These are phyloP conservation scores for Umbilicaria muhlenbergii DNA, from an alignment of 495 filamentous ascomycete genomes.

Conservation along the genomic window DNA sequence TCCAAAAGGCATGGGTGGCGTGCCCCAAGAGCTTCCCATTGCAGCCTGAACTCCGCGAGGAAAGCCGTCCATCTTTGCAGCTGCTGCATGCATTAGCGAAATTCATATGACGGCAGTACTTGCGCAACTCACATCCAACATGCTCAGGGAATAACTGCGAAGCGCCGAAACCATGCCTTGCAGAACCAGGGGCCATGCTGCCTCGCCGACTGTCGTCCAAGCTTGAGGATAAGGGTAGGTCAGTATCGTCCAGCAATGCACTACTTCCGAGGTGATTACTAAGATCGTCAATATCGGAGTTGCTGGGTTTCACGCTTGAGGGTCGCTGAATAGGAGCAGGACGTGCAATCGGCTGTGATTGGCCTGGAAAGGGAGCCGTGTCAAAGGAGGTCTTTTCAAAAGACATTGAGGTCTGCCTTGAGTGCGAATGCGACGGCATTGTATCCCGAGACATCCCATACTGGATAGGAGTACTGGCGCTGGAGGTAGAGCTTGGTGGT, in stretches of 20 bases:
- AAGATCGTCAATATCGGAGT: conserved; percentile 51
- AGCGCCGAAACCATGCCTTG: conserved; percentile 26
- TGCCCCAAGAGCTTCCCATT: conserved; percentile 25
- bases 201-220: conserved; percentile 19
- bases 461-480: conserved; percentile 10
- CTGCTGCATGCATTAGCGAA: conserved; percentile 1
- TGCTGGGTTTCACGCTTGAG: conserved; percentile 41
- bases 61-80: conserved; percentile 12
- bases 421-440: conserved; percentile 31
- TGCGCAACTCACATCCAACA: conserved; percentile 24
- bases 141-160: conserved; percentile 36
- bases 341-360: conserved; percentile 51
- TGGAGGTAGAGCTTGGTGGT: conserved; percentile 14
- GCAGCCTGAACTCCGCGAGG: conserved; percentile 12
- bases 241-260: conserved; percentile 73
- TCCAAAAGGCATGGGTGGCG: conserved; percentile 27
- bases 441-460: conserved; percentile 17
- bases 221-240: conserved; percentile 33
- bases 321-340: conserved; percentile 84
- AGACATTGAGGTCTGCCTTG: conserved; percentile 43
- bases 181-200: conserved; percentile 10
- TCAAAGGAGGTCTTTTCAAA: conserved; percentile 35
- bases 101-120: neutral
- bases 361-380: conserved; percentile 19
- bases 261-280: conserved; percentile 82